A percentile compares a stretch with the other conserved stretches of the same genome.
phyloP scores from a whole-genome alignment of 768 basidiomycete species.

The Psilocybe tampanensis region DNA sequence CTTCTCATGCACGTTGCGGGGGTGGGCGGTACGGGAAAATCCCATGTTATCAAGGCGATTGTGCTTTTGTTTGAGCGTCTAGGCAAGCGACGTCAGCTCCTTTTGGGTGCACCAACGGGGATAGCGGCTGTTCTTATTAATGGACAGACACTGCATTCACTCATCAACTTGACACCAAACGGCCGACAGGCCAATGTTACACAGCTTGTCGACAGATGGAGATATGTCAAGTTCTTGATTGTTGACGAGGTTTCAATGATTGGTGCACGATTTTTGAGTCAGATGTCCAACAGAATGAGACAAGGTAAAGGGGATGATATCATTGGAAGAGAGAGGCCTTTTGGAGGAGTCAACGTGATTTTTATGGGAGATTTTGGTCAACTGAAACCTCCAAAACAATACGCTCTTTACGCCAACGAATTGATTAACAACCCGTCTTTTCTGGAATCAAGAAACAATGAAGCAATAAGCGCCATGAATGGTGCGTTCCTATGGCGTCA shows the following conservation, averaged over 20 bases:
- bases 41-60: conserved; percentile 16
- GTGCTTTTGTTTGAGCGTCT: conserved; percentile 5
- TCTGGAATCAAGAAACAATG: neutral
- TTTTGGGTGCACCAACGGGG: conserved; percentile 17
- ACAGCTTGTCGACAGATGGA: conserved; percentile 3
- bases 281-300: conserved; percentile 1
- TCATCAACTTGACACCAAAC: neutral
- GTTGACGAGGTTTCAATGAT: conserved; percentile 19
- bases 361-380: conserved; percentile 14
- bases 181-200: neutral
- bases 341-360: conserved; percentile 17
- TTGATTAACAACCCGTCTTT: conserved; percentile 5
- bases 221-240: conserved; percentile 7
- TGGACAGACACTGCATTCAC: conserved; percentile 14
- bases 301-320: conserved; percentile 5
- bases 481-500: conserved; percentile 16
- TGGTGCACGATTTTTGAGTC: conserved; percentile 4
- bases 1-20: conserved; percentile 15
- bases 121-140: conserved; percentile 18
- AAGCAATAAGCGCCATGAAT: conserved; percentile 5
- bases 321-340: neutral
- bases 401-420: conserved; percentile 4
- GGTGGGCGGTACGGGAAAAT: conserved; percentile 19
- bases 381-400: conserved; percentile 8
- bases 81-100: neutral